Percentiles rank a stretch among this genome's conserved stretches.
Evolutionary conservation across 306 rosid species (phyloP).

Genomic region (Medicago ruthenica): DNA sequence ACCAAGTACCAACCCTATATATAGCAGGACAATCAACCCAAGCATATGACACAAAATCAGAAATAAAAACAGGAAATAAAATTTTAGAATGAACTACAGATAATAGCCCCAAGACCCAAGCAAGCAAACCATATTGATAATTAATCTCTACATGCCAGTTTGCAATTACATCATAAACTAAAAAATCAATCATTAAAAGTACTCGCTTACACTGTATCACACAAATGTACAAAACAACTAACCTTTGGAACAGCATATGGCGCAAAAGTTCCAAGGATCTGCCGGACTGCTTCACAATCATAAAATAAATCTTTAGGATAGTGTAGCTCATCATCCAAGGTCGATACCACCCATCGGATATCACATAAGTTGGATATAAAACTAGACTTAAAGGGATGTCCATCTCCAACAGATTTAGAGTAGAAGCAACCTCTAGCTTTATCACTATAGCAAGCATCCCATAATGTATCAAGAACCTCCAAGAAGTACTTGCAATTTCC

Average conservation of each 20-base stretch:
- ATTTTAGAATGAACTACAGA: slow-evolving; percentile 8
- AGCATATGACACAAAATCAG: not conserved
- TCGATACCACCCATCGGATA: slow-evolving; percentile 73
- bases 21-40: slow-evolving; percentile 24
- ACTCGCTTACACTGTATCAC: not conserved
- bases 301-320: slow-evolving; percentile 76
- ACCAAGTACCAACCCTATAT: not conserved
- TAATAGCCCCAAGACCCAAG: slow-evolving; percentile 10
- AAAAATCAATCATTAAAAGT: not conserved
- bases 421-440: slow-evolving; percentile 62
- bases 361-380: slow-evolving; percentile 72
- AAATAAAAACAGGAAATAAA: slow-evolving; percentile 31
- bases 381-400: slow-evolving; percentile 67
- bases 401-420: slow-evolving; percentile 55
- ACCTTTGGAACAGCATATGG: slow-evolving; percentile 96
- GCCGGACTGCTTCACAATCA: slow-evolving; percentile 79
- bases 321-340: slow-evolving; percentile 71
- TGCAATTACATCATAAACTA: slow-evolving; percentile 10
- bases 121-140: not conserved
- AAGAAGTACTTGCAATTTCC: slow-evolving; percentile 71
- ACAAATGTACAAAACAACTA: slow-evolving; percentile 43
- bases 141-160: slow-evolving; percentile 20
- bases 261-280: slow-evolving; percentile 72
- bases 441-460: slow-evolving; percentile 82
- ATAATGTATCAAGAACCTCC: slow-evolving; percentile 76